Evolutionary conservation across 352 stramenopile species (phyloP).

Genomic region (Sclerospora graminicola): DNA sequence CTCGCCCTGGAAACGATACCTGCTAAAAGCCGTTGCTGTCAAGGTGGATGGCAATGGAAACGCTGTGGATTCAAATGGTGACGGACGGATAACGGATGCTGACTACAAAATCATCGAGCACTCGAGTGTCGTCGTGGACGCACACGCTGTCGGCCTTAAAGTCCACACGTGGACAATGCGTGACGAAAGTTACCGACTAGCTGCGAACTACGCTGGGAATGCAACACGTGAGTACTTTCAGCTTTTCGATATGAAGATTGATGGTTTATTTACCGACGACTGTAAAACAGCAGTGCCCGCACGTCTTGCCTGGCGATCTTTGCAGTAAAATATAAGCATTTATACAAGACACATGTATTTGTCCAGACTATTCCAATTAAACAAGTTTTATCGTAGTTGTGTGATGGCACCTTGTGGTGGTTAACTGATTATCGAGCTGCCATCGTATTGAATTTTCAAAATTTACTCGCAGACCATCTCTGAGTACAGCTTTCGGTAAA

Average conservation of each 20-base stretch:
- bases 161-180: constrained; percentile 57
- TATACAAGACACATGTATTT: no score
- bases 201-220: constrained; percentile 53
- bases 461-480: constrained; percentile 8
- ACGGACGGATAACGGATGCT: constrained; percentile 45
- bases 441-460: no score
- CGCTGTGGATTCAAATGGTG: constrained; percentile 48
- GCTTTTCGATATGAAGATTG: constrained; percentile 49
- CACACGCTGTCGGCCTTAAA: constrained; percentile 41
- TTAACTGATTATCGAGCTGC: not conserved
- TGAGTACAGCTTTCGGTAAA: constrained; percentile 65
- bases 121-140: constrained; percentile 36
- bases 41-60: constrained; percentile 31
- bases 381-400: no score
- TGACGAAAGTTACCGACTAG: constrained; percentile 52
- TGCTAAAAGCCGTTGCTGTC: constrained; percentile 41
- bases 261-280: constrained; percentile 55
- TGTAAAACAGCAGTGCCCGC: constrained; percentile 40
- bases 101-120: constrained; percentile 45
- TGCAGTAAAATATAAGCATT: constrained; percentile 3
- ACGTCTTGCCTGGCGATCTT: constrained; percentile 26
- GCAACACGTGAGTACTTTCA: constrained; percentile 50
- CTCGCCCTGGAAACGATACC: constrained; percentile 75
- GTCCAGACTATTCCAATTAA: no score
- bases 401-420: not conserved